Base-by-base conservation (phyloP, 2,329 filamentous ascomycete genomes). In the Berkeleyomyces rouxiae region DNA sequence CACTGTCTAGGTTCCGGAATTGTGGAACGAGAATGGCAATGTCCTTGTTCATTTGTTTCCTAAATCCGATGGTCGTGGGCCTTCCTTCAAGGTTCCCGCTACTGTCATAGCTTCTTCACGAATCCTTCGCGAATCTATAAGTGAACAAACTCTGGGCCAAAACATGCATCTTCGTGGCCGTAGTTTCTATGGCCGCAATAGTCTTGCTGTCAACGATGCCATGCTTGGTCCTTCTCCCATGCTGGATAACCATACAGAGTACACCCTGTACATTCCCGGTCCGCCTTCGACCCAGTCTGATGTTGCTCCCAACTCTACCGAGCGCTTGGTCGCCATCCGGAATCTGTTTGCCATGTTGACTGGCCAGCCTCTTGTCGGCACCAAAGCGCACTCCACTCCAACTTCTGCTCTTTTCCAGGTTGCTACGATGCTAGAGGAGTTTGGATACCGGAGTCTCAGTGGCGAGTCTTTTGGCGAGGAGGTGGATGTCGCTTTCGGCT, bases 331-430 rank as follows among this genome's bases (percentile, higher is more conserved):
- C 44, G 79, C 78, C 3, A 77, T 83, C 36, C 77, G 84, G 60
- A 87, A 87, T 67, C 70, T 87, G 47, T 86, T 87, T 66, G 84
- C 84, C 4, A 83, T 87, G 66, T 71, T 87, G 62, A 83, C 78
- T 0, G 80, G 80, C 37, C 82, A 85, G 67, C 82, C 82, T 1
- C 74, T 87, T 0, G 81, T 87, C 1, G 82, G 76, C 13, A 86
- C 82, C 3, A 77, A 74, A 59, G 67, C 72, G 4, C 75, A 76
- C 47, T 77, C 82, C 1, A 80, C 75, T 0, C 71, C 78, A 3
- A 85, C 83, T 68, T 69, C 74, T 2, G 78, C 79, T 2, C 77
- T 86, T 63, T 68, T 83, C 33, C 74, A 79, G 37, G 76, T 86
- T 13, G 75, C 81, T 0, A 69, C 69, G 3, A 72, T 83, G 13